phyloP scores from a whole-genome alignment of 129 eudicot species.

The Artemisia argyi region DNA sequence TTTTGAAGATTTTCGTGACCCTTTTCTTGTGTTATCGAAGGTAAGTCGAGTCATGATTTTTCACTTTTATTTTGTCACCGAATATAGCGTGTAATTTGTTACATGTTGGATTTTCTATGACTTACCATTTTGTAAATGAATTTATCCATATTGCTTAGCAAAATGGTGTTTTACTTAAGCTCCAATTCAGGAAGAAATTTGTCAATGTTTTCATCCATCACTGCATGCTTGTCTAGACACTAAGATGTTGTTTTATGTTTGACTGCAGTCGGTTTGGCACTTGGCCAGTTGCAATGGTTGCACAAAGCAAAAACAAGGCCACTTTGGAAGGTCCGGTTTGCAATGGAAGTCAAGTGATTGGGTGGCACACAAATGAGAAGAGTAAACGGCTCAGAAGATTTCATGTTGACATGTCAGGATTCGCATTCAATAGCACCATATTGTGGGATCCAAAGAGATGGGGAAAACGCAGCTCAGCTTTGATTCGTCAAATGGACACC shows the following conservation, averaged over 20 bases:
- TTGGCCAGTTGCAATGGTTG: constrained; percentile 99
- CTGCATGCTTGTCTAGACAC: neutral
- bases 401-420: constrained; percentile 99
- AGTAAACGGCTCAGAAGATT: constrained; percentile 90
- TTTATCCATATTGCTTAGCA: neutral
- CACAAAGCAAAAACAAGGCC: constrained; percentile 91
- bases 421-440: constrained; percentile 97
- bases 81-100: neutral
- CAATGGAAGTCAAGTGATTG: constrained; percentile 80
- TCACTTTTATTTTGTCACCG: neutral
- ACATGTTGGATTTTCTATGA: neutral
- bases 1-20: too few species aligned
- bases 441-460: constrained; percentile 97
- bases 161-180: neutral
- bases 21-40: too few species aligned
- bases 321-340: constrained; percentile 96
- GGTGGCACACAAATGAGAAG: constrained; percentile 98
- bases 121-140: neutral
- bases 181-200: neutral
- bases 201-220: neutral
- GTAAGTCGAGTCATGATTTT: too few species aligned
- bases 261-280: constrained; percentile 84
- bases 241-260: neutral
- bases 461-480: constrained; percentile 64
- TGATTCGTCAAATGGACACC: constrained; percentile 83